These are phyloP conservation scores for Coccomyxa sp. DNA, from an alignment of 139 green algal genomes.

Conservation along the genomic window DNA sequence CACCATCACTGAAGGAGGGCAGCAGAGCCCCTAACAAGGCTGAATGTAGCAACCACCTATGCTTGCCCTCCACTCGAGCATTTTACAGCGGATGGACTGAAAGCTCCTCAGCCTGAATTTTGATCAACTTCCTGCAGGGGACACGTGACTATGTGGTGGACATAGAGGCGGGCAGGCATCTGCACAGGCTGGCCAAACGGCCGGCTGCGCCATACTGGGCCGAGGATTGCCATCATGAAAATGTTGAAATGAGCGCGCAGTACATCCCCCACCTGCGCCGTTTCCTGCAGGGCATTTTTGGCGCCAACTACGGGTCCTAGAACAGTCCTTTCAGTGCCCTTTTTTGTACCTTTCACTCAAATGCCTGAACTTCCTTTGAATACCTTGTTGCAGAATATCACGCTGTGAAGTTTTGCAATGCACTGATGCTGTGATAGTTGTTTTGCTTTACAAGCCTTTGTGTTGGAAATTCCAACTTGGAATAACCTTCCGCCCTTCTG, in stretches of 20 bases:
- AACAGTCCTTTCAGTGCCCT: not conserved
- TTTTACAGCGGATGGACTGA: too few species aligned
- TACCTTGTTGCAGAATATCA: not conserved
- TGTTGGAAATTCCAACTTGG: too few species aligned
- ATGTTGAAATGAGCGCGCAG: not conserved
- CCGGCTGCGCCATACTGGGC: not conserved
- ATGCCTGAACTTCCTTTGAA: not conserved
- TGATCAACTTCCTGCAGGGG: not conserved
- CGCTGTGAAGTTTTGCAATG: too few species aligned
- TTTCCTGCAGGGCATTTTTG: slow-evolving; percentile 2
- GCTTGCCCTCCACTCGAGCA: too few species aligned
- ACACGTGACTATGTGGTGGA: not conserved
- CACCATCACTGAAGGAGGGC: too few species aligned
- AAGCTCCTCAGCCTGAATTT: too few species aligned
- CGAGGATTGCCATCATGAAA: not conserved
- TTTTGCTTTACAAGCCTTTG: not conserved
- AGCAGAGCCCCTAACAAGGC: too few species aligned
- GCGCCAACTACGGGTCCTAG: not conserved
- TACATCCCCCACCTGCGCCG: not conserved
- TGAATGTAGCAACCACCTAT: too few species aligned
- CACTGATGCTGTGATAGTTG: too few species aligned
- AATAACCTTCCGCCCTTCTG: too few species aligned
- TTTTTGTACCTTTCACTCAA: not conserved
- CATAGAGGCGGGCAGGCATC: not conserved
- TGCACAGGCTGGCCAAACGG: not conserved